Evolutionary conservation across 169 alveolate species (phyloP), one percentile per base, ranked within the genome.

Genomic region (Plasmodium gonderi): DNA sequence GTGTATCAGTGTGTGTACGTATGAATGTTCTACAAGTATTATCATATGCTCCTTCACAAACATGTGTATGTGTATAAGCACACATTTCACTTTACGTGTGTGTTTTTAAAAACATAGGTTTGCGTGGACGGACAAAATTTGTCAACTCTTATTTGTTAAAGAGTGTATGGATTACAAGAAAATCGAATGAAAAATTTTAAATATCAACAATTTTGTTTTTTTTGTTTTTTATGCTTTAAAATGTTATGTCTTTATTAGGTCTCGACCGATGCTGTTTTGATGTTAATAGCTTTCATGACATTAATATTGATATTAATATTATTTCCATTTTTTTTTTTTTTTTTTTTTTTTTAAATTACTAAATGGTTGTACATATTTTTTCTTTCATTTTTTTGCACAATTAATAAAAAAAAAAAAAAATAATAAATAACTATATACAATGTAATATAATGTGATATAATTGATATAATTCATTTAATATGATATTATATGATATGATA

Each of bases 331-430:
- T 54, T 79, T 49, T 79, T 79, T 64, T 49, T 75, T 31, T 75
- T 75, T 40, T 49, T 26, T 38, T 75, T 75, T 75, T 78, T 64
- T 54, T 79, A 47, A 47, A 47, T 65, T 47, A 49, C 67, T 47
- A 49, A 79, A 79, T 23, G 45, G 76, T 79, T 79, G 47, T 51
- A 49, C 89, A 79, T 65, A 49, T 79, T 26, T 79, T 47, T 49
- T 77, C 17, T 79, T 47, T 29, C 31, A 20, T 51, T 47, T 79
- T 29, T 40, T 14, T 36, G 74, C n/a, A 31, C 89, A 78, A 45
- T 77, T 31, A 78, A 49, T 26, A 78, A 78, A 78, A 78, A 78
- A 78, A 51, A 78, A 78, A 26, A 17, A 47, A 47, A 78, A 20
- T n/a, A 60, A 60, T 23, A 60, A 60, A 60, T 23, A 60, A 60